Conservation (phyloP, 768 basidiomycete species). For the Stropharia rugosoannulata region DNA sequence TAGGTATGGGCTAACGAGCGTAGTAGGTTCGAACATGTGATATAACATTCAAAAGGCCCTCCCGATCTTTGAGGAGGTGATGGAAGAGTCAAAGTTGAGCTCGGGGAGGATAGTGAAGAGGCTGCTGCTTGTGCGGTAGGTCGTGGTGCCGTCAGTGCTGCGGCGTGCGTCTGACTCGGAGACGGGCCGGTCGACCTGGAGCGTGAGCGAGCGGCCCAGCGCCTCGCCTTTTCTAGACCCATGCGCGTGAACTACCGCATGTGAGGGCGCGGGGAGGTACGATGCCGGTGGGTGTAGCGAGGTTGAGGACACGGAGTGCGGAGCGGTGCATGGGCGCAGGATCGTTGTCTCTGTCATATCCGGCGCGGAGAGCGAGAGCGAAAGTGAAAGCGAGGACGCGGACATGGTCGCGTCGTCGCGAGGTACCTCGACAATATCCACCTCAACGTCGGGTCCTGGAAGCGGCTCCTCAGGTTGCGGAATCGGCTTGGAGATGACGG, state of each 20-base stretch:
- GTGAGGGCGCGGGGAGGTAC: conserved; percentile 4
- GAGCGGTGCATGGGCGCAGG: conserved; percentile 5
- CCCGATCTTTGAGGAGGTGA: conserved; percentile 1
- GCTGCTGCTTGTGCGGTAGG: too few species aligned
- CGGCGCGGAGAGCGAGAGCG: too few species aligned
- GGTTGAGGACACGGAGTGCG: conserved; percentile 3
- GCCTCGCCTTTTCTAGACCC: neutral
- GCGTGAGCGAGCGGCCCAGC: neutral
- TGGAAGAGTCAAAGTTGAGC: neutral
- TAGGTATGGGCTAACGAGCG: too few species aligned
- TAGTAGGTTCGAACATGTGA: too few species aligned
- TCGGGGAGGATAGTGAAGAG: too few species aligned
- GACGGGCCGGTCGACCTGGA: neutral
- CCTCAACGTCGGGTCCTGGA: conserved; percentile 8
- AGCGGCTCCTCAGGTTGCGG: conserved; percentile 11
- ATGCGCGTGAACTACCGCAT: neutral
- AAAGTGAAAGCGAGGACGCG: too few species aligned
- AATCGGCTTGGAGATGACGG: conserved; percentile 12
- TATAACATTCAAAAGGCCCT: neutral
- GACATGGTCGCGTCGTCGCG: neutral
- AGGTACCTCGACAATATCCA: conserved; percentile 3
- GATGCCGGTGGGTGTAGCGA: conserved; percentile 4
- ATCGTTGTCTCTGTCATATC: neutral
- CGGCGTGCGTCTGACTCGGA: neutral
- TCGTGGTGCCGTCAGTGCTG: too few species aligned